A percentile compares a stretch with the other conserved stretches of the same genome.
phyloP scores from a whole-genome alignment of 108 stramenopile species.

The Skeletonema potamos region DNA sequence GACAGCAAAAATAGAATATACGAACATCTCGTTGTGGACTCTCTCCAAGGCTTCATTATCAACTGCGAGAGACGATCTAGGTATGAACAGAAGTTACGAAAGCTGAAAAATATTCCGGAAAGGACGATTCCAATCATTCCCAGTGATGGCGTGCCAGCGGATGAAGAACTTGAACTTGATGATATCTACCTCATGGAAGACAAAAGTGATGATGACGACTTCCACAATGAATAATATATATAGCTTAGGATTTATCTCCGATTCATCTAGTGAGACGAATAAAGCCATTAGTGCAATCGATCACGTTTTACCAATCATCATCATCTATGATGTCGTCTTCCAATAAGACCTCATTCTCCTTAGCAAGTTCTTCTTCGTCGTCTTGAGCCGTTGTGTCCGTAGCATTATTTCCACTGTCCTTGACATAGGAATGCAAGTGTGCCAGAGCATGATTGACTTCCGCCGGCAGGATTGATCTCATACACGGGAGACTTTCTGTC shows the following conservation, averaged over 20 bases:
- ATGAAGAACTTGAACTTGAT: conserved; percentile 41
- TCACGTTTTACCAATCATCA: conserved; percentile 20
- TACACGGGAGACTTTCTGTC: conserved; percentile 59
- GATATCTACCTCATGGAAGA: conserved; percentile 23
- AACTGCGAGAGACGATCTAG: conserved; percentile 37
- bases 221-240: conserved; percentile 1
- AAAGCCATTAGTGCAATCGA: not conserved
- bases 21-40: conserved; percentile 34
- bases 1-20: conserved; percentile 14
- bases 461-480: conserved; percentile 56
- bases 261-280: not conserved
- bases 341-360: conserved; percentile 18
- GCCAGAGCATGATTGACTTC: conserved; percentile 57
- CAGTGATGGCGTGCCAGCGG: conserved; percentile 20
- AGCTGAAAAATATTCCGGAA: not conserved
- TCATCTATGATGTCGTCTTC: conserved; percentile 46
- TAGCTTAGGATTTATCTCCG: not conserved
- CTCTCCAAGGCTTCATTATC: conserved; percentile 33
- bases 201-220: not conserved
- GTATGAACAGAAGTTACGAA: conserved; percentile 22
- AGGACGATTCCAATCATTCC: conserved; percentile 2
- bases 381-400: not conserved
- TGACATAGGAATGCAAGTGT: conserved; percentile 57
- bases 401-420: conserved; percentile 15
- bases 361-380: not conserved